Percentiles rank a stretch among this genome's conserved stretches.
Conservation (phyloP, 139 green algal species). For the Chlamydomonas sphaeroides region DNA sequence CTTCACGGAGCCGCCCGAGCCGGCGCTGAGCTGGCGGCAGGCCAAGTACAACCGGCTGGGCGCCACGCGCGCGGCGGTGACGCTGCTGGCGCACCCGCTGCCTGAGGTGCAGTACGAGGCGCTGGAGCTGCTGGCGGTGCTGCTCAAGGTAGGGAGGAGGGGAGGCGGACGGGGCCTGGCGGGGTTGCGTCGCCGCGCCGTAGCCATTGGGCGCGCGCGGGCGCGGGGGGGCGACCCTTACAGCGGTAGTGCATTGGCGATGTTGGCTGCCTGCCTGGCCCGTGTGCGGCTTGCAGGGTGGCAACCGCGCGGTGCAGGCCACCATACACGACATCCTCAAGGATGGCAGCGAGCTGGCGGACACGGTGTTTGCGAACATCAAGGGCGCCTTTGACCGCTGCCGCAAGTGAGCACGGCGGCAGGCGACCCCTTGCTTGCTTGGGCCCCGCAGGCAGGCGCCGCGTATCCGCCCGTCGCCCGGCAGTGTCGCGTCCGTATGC, state of each 20-base stretch:
- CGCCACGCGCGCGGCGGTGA: slow-evolving; percentile 32
- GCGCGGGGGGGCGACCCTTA: too few relatives aligned
- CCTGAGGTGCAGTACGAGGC: slow-evolving; percentile 47
- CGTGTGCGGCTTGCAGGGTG: too few relatives aligned
- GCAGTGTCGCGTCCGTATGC: too few relatives aligned
- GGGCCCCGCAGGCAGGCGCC: too few relatives aligned
- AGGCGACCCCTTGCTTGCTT: too few relatives aligned
- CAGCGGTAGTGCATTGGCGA: too few relatives aligned
- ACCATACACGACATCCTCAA: slow-evolving; percentile 26
- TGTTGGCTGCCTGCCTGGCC: too few relatives aligned
- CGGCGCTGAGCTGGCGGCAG: slow-evolving; percentile 27
- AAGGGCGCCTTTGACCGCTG: slow-evolving; percentile 20
- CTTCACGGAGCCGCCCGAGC: neutral
- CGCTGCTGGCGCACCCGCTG: slow-evolving; percentile 38
- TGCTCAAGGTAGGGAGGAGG: slow-evolving; percentile 24
- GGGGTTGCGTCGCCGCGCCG: too few relatives aligned
- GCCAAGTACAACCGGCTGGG: slow-evolving; percentile 48
- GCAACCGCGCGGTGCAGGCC: slow-evolving; percentile 31
- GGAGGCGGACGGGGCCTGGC: too few relatives aligned
- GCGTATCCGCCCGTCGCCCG: too few relatives aligned
- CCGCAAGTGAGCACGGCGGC: too few relatives aligned
- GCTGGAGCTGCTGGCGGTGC: slow-evolving; percentile 38
- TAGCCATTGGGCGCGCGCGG: too few relatives aligned
- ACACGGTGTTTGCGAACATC: slow-evolving; percentile 38
- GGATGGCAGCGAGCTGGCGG: slow-evolving; percentile 2